A percentile compares a stretch with the other conserved stretches of the same genome.
These are phyloP conservation scores for Mariannaea sp. DNA, from an alignment of 2,329 filamentous ascomycete species.

Conservation along the genomic window DNA sequence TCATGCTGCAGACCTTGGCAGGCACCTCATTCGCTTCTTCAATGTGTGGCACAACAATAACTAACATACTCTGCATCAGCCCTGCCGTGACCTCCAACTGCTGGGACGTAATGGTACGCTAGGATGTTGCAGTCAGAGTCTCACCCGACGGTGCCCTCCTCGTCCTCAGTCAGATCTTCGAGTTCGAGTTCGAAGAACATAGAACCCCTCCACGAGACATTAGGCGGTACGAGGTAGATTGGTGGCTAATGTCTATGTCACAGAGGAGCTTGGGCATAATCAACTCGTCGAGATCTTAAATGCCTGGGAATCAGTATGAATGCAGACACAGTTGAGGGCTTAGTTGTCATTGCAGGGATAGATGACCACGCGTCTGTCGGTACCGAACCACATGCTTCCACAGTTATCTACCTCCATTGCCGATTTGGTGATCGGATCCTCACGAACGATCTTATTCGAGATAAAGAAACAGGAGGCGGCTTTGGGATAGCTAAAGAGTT, in stretches of 20 bases:
- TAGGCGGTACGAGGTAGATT: conserved; percentile 12
- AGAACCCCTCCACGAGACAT: conserved; percentile 21
- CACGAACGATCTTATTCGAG: conserved; percentile 42
- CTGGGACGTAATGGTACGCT: conserved; percentile 62
- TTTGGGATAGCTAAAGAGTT: conserved; percentile 53
- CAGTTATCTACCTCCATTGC: conserved; percentile 22
- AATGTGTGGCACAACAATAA: conserved; percentile 46
- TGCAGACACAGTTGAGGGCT: conserved; percentile 55
- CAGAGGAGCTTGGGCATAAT: conserved; percentile 64
- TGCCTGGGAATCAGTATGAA: conserved; percentile 56
- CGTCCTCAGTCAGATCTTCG: conserved; percentile 12
- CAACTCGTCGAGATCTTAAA: conserved; percentile 63
- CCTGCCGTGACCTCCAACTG: conserved; percentile 54
- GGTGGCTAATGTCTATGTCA: conserved; percentile 48
- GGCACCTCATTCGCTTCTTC: conserved; percentile 29
- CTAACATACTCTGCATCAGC: conserved; percentile 60
- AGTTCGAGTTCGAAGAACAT: conserved; percentile 17
- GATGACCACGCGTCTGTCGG: conserved; percentile 51
- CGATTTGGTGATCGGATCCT: conserved; percentile 32
- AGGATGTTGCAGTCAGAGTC: conserved; percentile 53
- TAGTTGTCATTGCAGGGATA: conserved; percentile 53
- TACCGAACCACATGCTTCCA: conserved; percentile 46
- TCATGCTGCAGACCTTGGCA: conserved; percentile 38
- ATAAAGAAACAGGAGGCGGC: conserved; percentile 62
- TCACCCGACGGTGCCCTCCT: conserved; percentile 18